These are phyloP conservation scores for Saccharum spontaneum DNA, from an alignment of 176 grass and related monocot genomes.

Conservation along the genomic window DNA sequence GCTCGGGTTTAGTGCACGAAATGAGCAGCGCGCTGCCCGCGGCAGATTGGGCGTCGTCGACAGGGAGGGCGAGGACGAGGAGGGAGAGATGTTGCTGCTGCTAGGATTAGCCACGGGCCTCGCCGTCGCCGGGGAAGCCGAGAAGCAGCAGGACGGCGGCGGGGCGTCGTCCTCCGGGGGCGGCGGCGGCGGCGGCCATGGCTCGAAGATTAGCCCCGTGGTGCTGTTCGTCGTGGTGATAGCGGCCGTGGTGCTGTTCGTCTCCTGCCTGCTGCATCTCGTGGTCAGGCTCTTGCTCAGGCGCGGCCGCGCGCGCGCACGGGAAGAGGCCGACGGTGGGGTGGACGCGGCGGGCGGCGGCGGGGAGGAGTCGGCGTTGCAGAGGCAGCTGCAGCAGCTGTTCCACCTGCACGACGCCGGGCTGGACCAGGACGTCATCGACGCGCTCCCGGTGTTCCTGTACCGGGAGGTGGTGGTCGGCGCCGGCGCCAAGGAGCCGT, in stretches of 20 bases:
- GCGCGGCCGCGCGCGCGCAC: slow-evolving; percentile 16
- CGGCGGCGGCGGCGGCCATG: neutral
- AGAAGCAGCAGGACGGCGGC: neutral
- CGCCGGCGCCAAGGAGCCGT: slow-evolving; percentile 66
- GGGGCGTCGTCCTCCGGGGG: neutral
- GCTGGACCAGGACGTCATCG: slow-evolving; percentile 89
- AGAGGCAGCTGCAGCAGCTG: slow-evolving; percentile 88
- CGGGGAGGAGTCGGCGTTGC: slow-evolving; percentile 44
- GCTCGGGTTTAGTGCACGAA: slow-evolving; percentile 16
- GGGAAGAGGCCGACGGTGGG: neutral
- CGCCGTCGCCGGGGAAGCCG: slow-evolving; percentile 13
- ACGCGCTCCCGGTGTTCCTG: slow-evolving; percentile 90
- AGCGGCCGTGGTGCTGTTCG: slow-evolving; percentile 58
- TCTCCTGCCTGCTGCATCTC: slow-evolving; percentile 66
- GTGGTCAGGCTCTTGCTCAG: slow-evolving; percentile 57
- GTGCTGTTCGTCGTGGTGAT: slow-evolving; percentile 66
- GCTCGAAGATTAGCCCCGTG: slow-evolving; percentile 37
- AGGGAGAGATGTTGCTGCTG: slow-evolving; percentile 10
- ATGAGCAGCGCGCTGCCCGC: slow-evolving; percentile 39
- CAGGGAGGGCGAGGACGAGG: neutral
- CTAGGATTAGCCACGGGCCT: slow-evolving; percentile 25
- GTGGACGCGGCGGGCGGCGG: neutral
- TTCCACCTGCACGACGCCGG: slow-evolving; percentile 88
- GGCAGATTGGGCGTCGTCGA: slow-evolving; percentile 1
- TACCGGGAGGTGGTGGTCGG: slow-evolving; percentile 75